Evolutionary conservation across 1,139 yeast species (phyloP), one percentile per base, ranked within the genome.

Genomic region (Schwanniomyces etchellsii): DNA sequence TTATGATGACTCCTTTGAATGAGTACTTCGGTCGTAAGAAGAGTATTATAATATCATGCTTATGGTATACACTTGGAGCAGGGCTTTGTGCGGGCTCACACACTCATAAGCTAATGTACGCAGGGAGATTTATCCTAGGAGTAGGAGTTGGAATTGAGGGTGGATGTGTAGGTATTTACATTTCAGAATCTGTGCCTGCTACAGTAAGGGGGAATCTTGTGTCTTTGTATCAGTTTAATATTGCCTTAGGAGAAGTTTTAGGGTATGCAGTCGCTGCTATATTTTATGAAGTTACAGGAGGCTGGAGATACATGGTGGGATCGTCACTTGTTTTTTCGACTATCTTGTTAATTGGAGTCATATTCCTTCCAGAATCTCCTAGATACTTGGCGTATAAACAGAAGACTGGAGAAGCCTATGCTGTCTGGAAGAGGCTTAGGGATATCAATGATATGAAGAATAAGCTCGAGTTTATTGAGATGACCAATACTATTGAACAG

Each of bases 261-360:
- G 81, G 81, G 5, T 74, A 55, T 43, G 77, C 77, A 4, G 63
- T 66, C 38, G 74, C 74, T 33, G 80, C 77, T 23, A 74, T 70
- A 20, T 77, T 70, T 50, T 73, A 60, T 36, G 63, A 58, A 15
- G 79, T 73, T 15, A 46, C 56, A 4, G 75, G 69, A 23, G 76
- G 76, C 21, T 76, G 82, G 82, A 59, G 82, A 44, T 74, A 41
- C 52, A 75, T 71, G 77, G 63, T 68, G 29, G 81, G 76, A 27
- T 70, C 80, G 9, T 72, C 81, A 3, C 55, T 75, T 28, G 62
- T 76, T 2, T 76, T 74, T 43, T 74, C 81, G 5, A 69, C 79
- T 1, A 44, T 61, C 10, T 52, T 74, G 44, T 54, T 70, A 23
- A 30, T 59, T 34, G 79, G 78, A 20, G 45, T 72, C 50, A 52